Base-by-base conservation (phyloP, 345 rosid genomes). In the Gossypium ekmanianum region DNA sequence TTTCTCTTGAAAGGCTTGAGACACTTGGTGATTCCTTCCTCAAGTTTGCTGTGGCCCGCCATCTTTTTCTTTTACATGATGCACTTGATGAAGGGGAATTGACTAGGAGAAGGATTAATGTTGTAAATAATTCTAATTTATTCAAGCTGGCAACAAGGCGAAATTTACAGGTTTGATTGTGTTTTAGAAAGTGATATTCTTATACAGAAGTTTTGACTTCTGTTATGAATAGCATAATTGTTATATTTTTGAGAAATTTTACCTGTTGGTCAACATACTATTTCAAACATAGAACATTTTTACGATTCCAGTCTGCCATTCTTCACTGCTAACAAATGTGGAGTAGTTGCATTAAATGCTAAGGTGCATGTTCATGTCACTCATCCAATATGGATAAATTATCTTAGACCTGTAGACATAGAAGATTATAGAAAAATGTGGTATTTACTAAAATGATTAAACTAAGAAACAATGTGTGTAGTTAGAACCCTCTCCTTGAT, bases 1-100 rank as follows among this genome's bases (percentile, higher is more conserved):
- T 94, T 81, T 94, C 98, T 65, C 93, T 94, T 79, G 98, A 94
- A 81, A 88, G 97, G 81, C 92, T 94, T 56, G 98, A 94, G 83
- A 77, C 80, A 61, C 92, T 94, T 61, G 98, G 98, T 70, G 98
- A 94, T 83, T 88, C 92, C 74, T 94, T 94, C 79, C 97, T 92
- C 76, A 92, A 94, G 85, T 92, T 83, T 87, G 85, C 89, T 16
- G 97, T 94, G 44, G 92, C 91, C 29, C 91, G 97, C 8, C 85
- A 87, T 78, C 87, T 90, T 76, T 94, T 94, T 83, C 91, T 94
- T 70, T 82, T 77, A 61, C 87, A 92, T 76, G 91, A 86, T 77
- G 81, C 81, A 61, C 85, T 92, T 71, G 97, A 92, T 77, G 98
- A 94, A 85, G 98, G 98, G 78, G 81, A 81, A 80, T 93, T 92